Evolutionary conservation across 1,284 basidiomycete genomes (phyloP).

Genomic region (Rhodotorula sp.): DNA sequence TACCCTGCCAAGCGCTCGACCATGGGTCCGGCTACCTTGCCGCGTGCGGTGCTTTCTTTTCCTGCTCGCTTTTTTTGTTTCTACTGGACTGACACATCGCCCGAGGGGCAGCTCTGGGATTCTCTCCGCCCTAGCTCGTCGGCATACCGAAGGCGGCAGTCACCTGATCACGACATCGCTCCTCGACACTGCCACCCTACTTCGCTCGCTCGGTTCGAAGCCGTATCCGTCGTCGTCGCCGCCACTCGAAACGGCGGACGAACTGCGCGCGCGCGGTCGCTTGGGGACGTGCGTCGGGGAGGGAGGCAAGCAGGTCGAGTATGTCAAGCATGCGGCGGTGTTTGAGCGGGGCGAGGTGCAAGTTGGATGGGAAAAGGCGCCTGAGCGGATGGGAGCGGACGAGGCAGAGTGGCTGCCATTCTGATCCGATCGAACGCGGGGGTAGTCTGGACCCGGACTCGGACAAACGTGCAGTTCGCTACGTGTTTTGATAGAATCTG

Average conservation of each 20-base stretch:
- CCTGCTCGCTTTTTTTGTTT: too few species aligned
- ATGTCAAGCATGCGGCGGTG: constrained; percentile 14
- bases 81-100: background rate
- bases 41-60: constrained; percentile 47
- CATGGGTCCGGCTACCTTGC: constrained; percentile 63
- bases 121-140: constrained; percentile 10
- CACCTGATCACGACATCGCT: constrained; percentile 10
- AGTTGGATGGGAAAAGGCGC: background rate
- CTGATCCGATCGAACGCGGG: too few species aligned
- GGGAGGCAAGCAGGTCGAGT: constrained; percentile 6
- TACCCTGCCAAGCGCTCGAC: constrained; percentile 65
- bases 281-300: background rate
- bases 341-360: constrained; percentile 1
- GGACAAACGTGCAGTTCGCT: too few species aligned
- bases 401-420: too few species aligned
- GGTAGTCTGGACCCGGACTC: too few species aligned
- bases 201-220: constrained; percentile 9
- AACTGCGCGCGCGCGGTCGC: background rate
- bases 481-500: too few species aligned
- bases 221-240: background rate
- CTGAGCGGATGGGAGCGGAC: background rate
- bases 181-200: constrained; percentile 3
- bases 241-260: background rate
- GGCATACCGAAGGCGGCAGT: constrained; percentile 3
- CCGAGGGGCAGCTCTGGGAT: constrained; percentile 1